These are phyloP conservation scores for Collybia sordida DNA, from an alignment of 768 basidiomycete species.

Conservation along the genomic window DNA sequence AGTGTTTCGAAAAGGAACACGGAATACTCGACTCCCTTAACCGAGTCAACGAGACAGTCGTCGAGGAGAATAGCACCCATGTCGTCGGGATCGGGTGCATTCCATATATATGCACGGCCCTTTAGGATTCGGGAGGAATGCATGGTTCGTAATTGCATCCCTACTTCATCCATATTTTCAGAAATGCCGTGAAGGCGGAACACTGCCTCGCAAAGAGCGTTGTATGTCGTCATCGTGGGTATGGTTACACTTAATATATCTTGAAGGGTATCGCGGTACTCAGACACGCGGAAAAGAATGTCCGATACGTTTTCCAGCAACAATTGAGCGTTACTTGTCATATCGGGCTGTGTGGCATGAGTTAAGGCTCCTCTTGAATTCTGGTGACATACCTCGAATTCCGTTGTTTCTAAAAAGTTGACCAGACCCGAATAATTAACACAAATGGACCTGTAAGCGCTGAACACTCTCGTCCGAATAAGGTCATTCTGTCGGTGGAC, in stretches of 20 bases:
- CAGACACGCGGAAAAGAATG: conserved; percentile 30
- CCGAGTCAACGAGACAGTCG: conserved; percentile 26
- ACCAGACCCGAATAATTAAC: conserved; percentile 29
- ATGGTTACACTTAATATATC: conserved; percentile 27
- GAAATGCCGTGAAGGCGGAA: conserved; percentile 29
- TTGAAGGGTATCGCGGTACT: conserved; percentile 28
- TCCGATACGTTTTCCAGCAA: conserved; percentile 28
- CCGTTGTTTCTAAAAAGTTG: conserved; percentile 21
- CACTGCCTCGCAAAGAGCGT: conserved; percentile 31
- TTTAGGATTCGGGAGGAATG: conserved; percentile 22
- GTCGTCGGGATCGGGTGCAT: conserved; percentile 22
- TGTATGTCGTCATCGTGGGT: conserved; percentile 26
- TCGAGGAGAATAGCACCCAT: conserved; percentile 33
- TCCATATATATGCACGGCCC: conserved; percentile 25
- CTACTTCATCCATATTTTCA: conserved; percentile 36
- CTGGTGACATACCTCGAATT: conserved; percentile 18
- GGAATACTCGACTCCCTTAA: conserved; percentile 19
- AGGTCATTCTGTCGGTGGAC: conserved; percentile 18
- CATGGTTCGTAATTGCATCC: conserved; percentile 34
- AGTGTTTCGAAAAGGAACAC: conserved; percentile 36
- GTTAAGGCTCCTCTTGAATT: neutral
- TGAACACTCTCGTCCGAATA: conserved; percentile 25
- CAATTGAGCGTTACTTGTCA: conserved; percentile 20
- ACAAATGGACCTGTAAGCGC: conserved; percentile 36
- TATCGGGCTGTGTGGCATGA: conserved; percentile 9